Base-by-base conservation (phyloP, 176 grass and related monocot species). In the Chloris gayana region DNA sequence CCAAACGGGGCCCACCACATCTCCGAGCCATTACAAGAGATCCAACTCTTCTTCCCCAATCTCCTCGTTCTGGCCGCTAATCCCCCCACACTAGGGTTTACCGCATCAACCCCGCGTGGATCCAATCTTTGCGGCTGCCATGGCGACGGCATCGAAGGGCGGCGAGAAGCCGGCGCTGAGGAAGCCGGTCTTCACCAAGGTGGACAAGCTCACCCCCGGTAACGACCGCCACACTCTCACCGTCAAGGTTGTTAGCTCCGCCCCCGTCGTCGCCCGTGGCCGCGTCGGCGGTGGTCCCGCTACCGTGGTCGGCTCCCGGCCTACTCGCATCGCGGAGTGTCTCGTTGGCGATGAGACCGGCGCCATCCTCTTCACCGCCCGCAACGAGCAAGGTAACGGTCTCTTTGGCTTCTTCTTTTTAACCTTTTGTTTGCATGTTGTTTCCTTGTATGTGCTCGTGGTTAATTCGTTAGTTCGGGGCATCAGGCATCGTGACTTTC, bases 341-440 rank as follows among this genome's bases (percentile, higher is more conserved):
- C 83, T 90, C 73, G 83, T 90, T 67, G 88, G 79, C 8, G 88
- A 90, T 78, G 37, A 27, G 29, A 89, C 88, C 50, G 88, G 73
- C 78, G 78, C 88, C 66, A 53, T 89, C 73, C 78, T 86, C 78
- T 66, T 89, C 88, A 82, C 88, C 60, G 88, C 88, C 6, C 88
- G 88, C 73, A 90, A 90, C 73, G 24, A 54, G 22, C 56, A 73
- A 82, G 80, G 80, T 82, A 29, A 73, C 37, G 41, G 14, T 46
- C 21, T 19, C 53, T 29, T 61, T 59, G 56, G 56, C 58, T 61
- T n/a, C n/a, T n/a, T 61, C 58, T 9, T 5, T 61, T 59, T 26
- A n/a, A n/a, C n/a, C n/a, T 19, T 10, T 26, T 3, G 1, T n/a
- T 12, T 24, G n/a, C 53, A 5, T 59, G 56, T 25, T 26, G 9